Evolutionary conservation across 2,329 filamentous ascomycete genomes (phyloP).

Genomic region (Diatrype stigma): DNA sequence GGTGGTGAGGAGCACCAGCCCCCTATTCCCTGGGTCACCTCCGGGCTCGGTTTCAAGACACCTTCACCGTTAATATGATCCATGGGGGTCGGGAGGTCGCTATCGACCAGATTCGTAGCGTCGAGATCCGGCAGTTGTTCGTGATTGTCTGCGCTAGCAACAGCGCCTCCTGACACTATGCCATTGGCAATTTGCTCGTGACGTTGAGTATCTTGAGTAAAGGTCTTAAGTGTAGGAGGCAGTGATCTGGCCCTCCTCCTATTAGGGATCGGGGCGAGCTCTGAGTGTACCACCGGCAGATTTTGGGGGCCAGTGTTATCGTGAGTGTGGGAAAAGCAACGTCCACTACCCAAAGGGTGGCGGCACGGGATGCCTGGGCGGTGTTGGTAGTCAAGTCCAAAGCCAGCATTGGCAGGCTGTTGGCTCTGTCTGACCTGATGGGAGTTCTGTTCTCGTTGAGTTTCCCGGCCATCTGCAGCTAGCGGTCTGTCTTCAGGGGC

Average conservation of each 20-base stretch:
- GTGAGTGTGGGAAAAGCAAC: background rate
- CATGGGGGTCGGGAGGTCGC: no score
- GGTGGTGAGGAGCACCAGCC: no score
- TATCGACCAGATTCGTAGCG: background rate
- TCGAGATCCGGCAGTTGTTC: background rate
- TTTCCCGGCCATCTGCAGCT: background rate
- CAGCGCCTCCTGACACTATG: background rate
- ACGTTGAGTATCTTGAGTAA: constrained; percentile 1
- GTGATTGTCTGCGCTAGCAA: background rate
- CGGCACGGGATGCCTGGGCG: background rate
- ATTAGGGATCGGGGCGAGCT: background rate
- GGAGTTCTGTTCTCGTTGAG: background rate
- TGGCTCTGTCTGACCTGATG: background rate
- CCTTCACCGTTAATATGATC: background rate
- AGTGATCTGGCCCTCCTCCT: background rate
- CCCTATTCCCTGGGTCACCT: no score
- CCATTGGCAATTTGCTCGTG: constrained; percentile 2
- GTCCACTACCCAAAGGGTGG: background rate
- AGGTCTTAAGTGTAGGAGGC: constrained; percentile 2
- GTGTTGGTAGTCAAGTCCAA: background rate
- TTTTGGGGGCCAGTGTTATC: background rate
- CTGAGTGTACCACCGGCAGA: background rate
- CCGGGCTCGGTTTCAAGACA: background rate
- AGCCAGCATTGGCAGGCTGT: background rate
- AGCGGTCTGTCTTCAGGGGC: background rate